Conservation (phyloP, 768 basidiomycete genomes). For the Sporobolomyces roseus region DNA sequence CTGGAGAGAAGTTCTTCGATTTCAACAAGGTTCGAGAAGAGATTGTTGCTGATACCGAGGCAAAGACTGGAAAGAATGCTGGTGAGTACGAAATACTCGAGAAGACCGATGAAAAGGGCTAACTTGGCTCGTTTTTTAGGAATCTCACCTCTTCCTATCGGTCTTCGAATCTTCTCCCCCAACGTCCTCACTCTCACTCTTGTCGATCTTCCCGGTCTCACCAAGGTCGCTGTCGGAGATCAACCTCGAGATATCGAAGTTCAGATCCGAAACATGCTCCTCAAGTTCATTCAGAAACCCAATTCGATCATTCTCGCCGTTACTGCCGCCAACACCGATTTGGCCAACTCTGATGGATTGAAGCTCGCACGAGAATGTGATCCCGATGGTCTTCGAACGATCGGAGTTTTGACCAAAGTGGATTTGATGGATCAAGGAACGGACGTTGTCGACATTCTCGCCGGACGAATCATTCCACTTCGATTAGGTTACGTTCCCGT, state of each 20-base stretch:
- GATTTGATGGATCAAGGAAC: constrained; percentile 98
- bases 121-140: constrained; percentile 52
- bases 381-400: constrained; percentile 91
- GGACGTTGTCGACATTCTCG: constrained; percentile 97
- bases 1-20: constrained; percentile 95
- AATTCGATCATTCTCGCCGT: constrained; percentile 96
- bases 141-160: constrained; percentile 95
- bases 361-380: constrained; percentile 96
- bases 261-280: constrained; percentile 92
- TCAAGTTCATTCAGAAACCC: constrained; percentile 91
- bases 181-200: constrained; percentile 95
- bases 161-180: constrained; percentile 93
- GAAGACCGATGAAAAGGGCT: too few relatives aligned
- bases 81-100: too few relatives aligned
- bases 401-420: constrained; percentile 96
- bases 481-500: constrained; percentile 97
- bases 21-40: constrained; percentile 95
- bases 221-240: constrained; percentile 52
- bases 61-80: constrained; percentile 96
- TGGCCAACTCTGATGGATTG: constrained; percentile 97
- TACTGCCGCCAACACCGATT: constrained; percentile 89
- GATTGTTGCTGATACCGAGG: constrained; percentile 93
- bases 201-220: constrained; percentile 94
- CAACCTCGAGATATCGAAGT: constrained; percentile 96
- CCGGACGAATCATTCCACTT: constrained; percentile 91